These are phyloP conservation scores for Eimeria tenella DNA, from an alignment of 169 alveolate genomes.

Conservation along the genomic window DNA sequence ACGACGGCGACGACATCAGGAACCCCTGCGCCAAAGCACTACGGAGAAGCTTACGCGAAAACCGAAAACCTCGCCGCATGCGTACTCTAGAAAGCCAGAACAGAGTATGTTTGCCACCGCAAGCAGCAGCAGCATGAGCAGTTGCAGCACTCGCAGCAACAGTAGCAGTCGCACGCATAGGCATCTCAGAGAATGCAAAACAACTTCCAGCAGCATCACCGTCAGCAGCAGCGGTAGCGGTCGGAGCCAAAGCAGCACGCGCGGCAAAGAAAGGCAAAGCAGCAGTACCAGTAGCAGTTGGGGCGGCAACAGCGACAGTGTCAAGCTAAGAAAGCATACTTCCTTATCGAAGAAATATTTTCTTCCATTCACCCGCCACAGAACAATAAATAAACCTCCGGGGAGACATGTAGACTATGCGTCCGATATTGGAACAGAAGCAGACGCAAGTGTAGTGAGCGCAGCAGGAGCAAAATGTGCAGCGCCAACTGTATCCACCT, in stretches of 20 bases:
- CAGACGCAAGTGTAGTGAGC: background rate
- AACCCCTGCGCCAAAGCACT: background rate
- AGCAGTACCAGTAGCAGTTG: background rate
- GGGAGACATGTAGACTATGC: background rate
- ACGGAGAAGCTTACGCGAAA: background rate
- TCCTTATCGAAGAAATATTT: background rate
- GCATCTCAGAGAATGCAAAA: background rate
- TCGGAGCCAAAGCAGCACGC: no score
- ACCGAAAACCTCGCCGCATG: background rate
- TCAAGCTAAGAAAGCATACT: background rate
- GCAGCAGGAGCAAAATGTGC: background rate
- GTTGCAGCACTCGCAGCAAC: conserved; percentile 11
- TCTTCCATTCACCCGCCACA: background rate
- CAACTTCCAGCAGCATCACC: background rate
- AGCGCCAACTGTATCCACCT: background rate
- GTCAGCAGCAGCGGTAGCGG: background rate
- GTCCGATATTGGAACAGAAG: background rate
- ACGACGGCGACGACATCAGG: background rate
- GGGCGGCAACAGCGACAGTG: background rate
- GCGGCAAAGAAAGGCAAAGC: no score
- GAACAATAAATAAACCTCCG: background rate
- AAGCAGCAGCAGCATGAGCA: conserved; percentile 50
- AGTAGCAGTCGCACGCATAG: background rate
- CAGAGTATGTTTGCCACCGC: background rate
- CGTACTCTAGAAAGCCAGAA: background rate